These are phyloP conservation scores for Aureobasidium sp. DNA, from an alignment of 2,329 filamentous ascomycete genomes.

Conservation along the genomic window DNA sequence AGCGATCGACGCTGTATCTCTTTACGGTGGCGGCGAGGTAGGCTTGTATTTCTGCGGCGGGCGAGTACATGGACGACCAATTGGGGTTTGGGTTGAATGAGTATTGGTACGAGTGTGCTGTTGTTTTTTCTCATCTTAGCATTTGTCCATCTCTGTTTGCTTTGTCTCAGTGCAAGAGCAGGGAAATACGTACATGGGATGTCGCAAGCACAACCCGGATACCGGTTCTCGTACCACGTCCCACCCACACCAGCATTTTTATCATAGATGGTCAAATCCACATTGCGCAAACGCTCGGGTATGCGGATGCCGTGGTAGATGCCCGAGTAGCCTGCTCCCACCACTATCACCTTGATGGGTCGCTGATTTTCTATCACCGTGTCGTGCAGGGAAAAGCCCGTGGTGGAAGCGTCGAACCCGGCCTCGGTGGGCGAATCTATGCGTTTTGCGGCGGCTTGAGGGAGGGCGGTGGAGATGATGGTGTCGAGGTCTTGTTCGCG, in stretches of 20 bases:
- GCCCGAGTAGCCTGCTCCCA: constrained; percentile 39
- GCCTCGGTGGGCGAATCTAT: constrained; percentile 7
- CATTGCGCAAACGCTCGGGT: constrained; percentile 35
- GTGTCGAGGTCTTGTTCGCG: not conserved
- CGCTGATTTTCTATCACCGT: constrained; percentile 37
- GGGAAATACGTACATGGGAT: constrained; percentile 16
- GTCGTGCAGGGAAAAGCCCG: constrained; percentile 30
- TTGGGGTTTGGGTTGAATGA: constrained; percentile 37
- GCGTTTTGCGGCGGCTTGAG: not conserved
- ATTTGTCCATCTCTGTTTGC: not conserved
- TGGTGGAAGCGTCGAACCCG: not conserved
- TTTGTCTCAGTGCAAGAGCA: too few species aligned
- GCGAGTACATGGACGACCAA: constrained; percentile 37
- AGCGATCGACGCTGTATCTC: constrained; percentile 33
- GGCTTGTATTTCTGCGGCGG: constrained; percentile 32
- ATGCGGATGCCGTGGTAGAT: constrained; percentile 40
- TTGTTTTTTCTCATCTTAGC: too few species aligned
- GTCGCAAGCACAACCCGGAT: constrained; percentile 37
- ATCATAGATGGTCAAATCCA: constrained; percentile 37
- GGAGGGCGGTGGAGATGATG: not conserved
- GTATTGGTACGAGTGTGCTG: constrained; percentile 37
- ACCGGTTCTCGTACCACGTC: constrained; percentile 37
- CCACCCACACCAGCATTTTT: constrained; percentile 38
- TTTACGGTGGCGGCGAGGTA: constrained; percentile 31
- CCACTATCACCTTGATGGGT: constrained; percentile 38